Base-by-base conservation (phyloP, 148 eudicot species). In the Rhododendron ferrugineum region DNA sequence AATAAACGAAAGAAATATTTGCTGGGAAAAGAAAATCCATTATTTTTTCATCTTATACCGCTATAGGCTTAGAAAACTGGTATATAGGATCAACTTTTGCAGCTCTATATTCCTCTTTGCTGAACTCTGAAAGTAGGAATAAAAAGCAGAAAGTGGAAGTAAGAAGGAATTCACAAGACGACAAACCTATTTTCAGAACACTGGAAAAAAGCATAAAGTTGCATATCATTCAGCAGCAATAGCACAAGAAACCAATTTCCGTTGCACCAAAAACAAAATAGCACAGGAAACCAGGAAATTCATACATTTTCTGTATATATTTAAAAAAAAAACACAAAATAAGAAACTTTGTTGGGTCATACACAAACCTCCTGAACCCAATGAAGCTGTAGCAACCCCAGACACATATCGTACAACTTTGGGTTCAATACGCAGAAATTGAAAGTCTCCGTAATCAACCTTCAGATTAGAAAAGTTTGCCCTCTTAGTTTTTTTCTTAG, bases 391-490 rank as follows among this genome's bases (percentile, higher is more conserved):
- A 84, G 99, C 99, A 89, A 97, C 96, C 56, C 98, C 99, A 11
- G 98, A 92, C 8, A 97, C 98, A 87, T 91, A 97, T 42, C 96
- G 89, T 78, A 97, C 94, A 66, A 93, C 93, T 92, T 91, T 91
- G 50, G 98, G 99, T 84, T 93, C 93, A 88, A 97, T 97, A 68
- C 93, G 93, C 87, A 97, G 34, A 88, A 95, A 95, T 88, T 95
- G 98, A 84, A 97, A 97, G 89, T 97, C 99, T 83, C 98, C 98
- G 89, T 93, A 94, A 89, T 95, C 98, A 76, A 95, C 98, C 98
- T 97, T 91, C 90, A 90, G 10, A 90, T 42, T n/a, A 84, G 60
- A 75, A 78, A 90, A 74, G 47, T 20, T 81, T 34, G 47, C 76
- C 72, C 23, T 73, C 70, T 34, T 34, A 34, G 36, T 34, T 1